A percentile compares a stretch with the other conserved stretches of the same genome.
Evolutionary conservation across 345 rosid species (phyloP).

Genomic region (Euclidium syriacum): DNA sequence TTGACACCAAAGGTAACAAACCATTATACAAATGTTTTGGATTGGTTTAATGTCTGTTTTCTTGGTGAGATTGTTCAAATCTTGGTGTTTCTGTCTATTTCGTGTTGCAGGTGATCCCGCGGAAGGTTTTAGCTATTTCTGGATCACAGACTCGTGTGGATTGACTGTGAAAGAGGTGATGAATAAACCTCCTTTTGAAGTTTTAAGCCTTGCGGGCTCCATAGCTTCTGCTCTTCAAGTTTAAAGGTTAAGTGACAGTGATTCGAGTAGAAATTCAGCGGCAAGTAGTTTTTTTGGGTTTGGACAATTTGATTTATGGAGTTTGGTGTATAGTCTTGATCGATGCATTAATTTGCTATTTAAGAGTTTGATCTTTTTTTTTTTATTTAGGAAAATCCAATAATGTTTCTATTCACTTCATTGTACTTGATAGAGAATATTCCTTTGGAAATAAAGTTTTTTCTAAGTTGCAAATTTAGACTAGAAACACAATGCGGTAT

Average conservation of each 20-base stretch:
- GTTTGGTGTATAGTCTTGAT: conserved; percentile 19
- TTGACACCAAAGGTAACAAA: conserved; percentile 73
- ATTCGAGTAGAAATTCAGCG: not conserved
- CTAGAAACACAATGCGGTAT: too few species aligned
- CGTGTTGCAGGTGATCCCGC: conserved; percentile 55
- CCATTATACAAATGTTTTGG: not conserved
- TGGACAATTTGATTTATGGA: conserved; percentile 1
- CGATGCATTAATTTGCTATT: not conserved
- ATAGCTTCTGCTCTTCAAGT: conserved; percentile 88
- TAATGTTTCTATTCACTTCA: conserved; percentile 1
- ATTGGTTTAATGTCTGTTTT: not conserved
- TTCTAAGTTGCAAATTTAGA: not conserved
- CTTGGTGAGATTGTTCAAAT: not conserved
- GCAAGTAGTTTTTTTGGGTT: conserved; percentile 1
- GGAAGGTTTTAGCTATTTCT: conserved; percentile 70
- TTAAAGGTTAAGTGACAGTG: conserved; percentile 3
- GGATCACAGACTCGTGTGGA: conserved; percentile 97
- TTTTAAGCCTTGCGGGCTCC: conserved; percentile 85
- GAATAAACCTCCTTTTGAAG: conserved; percentile 70
- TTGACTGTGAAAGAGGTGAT: conserved; percentile 67
- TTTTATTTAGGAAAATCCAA: conserved; percentile 12
- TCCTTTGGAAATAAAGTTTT: not conserved
- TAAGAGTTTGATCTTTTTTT: not conserved
- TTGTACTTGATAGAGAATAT: not conserved
- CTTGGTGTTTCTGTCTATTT: not conserved